phyloP scores from a whole-genome alignment of 495 filamentous ascomycete genomes.

The Lasiosphaeria miniovina region DNA sequence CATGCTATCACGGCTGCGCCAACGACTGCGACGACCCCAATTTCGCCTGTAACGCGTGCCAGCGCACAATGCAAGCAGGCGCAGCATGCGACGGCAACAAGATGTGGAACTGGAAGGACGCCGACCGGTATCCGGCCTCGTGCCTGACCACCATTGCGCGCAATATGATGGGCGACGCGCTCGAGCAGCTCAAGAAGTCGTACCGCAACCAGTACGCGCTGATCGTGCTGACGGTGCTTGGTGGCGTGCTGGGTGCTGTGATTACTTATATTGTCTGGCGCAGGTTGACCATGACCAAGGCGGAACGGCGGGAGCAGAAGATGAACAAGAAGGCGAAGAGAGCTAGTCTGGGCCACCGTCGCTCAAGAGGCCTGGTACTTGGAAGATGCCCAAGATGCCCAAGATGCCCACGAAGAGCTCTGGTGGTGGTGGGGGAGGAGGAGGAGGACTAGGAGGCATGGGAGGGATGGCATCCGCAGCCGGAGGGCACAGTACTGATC shows the following conservation, averaged over 20 bases:
- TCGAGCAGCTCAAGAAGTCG: constrained; percentile 15
- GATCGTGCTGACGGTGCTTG: constrained; percentile 21
- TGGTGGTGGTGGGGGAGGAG: neutral
- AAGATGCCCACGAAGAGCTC: neutral
- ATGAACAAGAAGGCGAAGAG: neutral
- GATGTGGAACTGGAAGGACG: constrained; percentile 31
- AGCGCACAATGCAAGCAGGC: constrained; percentile 13
- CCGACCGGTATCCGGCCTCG: constrained; percentile 23
- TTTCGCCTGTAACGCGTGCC: constrained; percentile 26
- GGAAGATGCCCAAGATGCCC: neutral
- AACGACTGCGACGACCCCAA: constrained; percentile 24
- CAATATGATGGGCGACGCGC: constrained; percentile 18
- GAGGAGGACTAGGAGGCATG: too few relatives aligned
- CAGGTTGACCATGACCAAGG: constrained; percentile 8
- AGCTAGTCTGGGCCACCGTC: neutral
- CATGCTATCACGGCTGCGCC: constrained; percentile 28
- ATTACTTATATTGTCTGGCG: constrained; percentile 18
- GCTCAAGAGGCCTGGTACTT: neutral
- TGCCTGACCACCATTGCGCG: constrained; percentile 21
- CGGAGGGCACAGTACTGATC: neutral
- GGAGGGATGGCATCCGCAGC: too few relatives aligned
- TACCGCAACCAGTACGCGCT: constrained; percentile 19
- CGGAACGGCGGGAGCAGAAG: constrained; percentile 1
- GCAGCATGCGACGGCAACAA: constrained; percentile 22
- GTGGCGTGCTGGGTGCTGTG: constrained; percentile 12